Evolutionary conservation across 257 asterid species (phyloP), one percentile per base, ranked within the genome.

Genomic region (Capsicum baccatum): DNA sequence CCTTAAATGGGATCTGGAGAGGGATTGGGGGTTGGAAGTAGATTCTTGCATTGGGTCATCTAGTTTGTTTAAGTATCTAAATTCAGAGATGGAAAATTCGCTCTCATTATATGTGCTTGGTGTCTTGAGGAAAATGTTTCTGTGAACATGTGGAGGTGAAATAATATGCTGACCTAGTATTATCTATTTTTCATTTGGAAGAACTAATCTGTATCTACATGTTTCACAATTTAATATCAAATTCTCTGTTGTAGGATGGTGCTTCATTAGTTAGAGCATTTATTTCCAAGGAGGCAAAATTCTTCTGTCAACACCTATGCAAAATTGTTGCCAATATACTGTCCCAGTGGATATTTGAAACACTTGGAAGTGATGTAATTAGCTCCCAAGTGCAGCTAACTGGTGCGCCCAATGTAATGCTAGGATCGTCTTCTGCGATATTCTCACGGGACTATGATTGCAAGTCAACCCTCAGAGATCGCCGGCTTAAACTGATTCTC

Each of bases 401-500:
- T 6, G 69, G 90, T 54, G 86, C 69, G n/a, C 21, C 85, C 73
- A 57, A 86, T 83, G 66, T 79, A 19, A 86, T 80, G 73, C 76
- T 62, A 33, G 88, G 88, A 35, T 84, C 94, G 35, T 48, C 91
- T 82, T 79, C 86, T 0, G 64, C 81, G 55, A 60, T 83, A 50
- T 48, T 47, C 10, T 2, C 82, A 35, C 54, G 84, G 19, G 83
- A 81, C 57, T 55, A 81, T 6, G 92, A 92, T 62, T 90, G 87
- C 63, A 81, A 85, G 79, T 82, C 92, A 80, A 67, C 92, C 84
- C 82, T 93, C 33, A 87, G 84, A 86, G 99, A 96, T 86, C 95
- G 98, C n/a, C 92, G 99, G 66, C 91, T 94, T 42, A 92, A 88
- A 91, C 91, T 94, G 74, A 94, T 96, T 87, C 89, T 92, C 83